Evolutionary conservation across 495 filamentous ascomycete species (phyloP), one percentile per base, ranked within the genome.

Genomic region (Sabuloglossum arenarium): DNA sequence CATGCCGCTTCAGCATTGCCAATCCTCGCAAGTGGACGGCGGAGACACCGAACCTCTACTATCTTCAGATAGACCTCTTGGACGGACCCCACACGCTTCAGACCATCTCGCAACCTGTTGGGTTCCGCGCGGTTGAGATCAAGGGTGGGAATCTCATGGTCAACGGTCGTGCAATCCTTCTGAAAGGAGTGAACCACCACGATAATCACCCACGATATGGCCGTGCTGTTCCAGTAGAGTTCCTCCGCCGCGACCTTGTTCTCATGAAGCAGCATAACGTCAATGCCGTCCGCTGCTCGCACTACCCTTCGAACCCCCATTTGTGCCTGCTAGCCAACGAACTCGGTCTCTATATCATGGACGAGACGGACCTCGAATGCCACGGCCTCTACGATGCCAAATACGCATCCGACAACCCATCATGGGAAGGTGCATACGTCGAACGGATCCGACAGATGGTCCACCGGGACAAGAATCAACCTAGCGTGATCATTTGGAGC

Each of bases 291-390:
- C 75, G 79, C 0, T 79, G 75, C 56, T 78, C 73, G 29, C 79
- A 83, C 57, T 78, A 82, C 53, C 80, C 80, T 4, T 75, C 75
- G 27, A 70, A 81, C 57, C 71, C 75, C 0, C 63, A 63, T 27
- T 67, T 84, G 8, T 77, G 78, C 52, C 73, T 78, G n/a, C 64
- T 85, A 1, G 77, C 76, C 42, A 79, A 85, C 59, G 79, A 85
- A 60, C 64, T 85, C 29, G 82, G 82, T 0, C 67, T 86, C 30
- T 85, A 75, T 70, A 72, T 85, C 14, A 80, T 85, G 58, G 81
- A 84, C 54, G 82, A 86, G 63, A 78, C 79, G 0, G 81, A 86
- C 61, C 71, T 84, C 0, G 82, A 84, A 64, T 84, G 79, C 58
- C 82, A 84, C 50, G 81, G 82, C 1, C 83, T 84, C 53, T 75